These are phyloP conservation scores for Colletotrichum higginsianum DNA, from an alignment of 2,329 filamentous ascomycete genomes.

Conservation along the genomic window DNA sequence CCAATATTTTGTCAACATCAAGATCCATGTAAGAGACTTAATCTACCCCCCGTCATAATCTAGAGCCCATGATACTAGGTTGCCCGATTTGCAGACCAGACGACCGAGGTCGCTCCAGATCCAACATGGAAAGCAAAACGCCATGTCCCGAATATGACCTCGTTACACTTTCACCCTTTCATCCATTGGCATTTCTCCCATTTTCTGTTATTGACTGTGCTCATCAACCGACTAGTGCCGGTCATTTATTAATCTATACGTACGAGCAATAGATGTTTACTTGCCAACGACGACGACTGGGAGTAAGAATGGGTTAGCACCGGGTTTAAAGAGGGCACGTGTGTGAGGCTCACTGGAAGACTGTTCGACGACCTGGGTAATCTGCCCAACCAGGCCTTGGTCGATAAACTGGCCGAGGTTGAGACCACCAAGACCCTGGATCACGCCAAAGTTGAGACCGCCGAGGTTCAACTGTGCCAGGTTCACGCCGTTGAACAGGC, in stretches of 20 bases:
- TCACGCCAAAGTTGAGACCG: constrained; percentile 50
- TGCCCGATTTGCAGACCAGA: background rate
- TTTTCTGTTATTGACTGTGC: background rate
- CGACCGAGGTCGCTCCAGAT: background rate
- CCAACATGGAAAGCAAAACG: background rate
- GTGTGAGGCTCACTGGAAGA: constrained; percentile 13
- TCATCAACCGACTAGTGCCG: background rate
- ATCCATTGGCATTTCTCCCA: background rate
- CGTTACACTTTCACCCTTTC: background rate
- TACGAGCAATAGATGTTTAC: background rate
- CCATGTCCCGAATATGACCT: background rate
- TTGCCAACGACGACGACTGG: constrained; percentile 24
- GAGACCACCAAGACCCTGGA: constrained; percentile 47
- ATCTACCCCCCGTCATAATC: background rate
- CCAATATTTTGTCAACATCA: background rate
- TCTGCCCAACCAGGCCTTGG: constrained; percentile 47
- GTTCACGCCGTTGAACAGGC: constrained; percentile 51
- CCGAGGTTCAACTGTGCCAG: constrained; percentile 48
- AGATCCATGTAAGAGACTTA: background rate
- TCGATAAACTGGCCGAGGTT: constrained; percentile 51
- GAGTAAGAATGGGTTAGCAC: background rate
- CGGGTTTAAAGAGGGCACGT: too few species aligned
- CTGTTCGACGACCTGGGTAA: constrained; percentile 48
- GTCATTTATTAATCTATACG: background rate
- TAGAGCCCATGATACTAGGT: background rate